Conservation (phyloP, 768 basidiomycete species). For the Suillus decipiens region DNA sequence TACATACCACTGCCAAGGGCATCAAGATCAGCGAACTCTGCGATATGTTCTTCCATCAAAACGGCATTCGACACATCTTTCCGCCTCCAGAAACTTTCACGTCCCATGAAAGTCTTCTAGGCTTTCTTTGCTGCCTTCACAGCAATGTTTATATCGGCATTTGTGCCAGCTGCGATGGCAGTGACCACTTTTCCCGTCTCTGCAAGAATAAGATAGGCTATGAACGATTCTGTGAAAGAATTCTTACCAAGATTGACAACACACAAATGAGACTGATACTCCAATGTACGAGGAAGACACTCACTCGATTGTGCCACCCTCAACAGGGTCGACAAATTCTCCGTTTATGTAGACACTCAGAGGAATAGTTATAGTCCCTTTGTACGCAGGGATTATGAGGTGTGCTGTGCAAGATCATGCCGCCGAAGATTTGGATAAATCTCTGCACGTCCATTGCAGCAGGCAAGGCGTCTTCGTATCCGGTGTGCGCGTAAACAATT, state of each 20-base stretch:
- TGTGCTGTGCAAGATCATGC: too few species aligned
- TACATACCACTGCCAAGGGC: conserved; percentile 59
- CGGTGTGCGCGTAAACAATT: too few species aligned
- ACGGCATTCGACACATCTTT: conserved; percentile 55
- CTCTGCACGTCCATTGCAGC: too few species aligned
- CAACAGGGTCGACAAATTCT: conserved; percentile 46
- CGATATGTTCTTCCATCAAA: conserved; percentile 57
- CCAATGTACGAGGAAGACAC: conserved; percentile 21
- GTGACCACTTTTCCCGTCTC: conserved; percentile 64
- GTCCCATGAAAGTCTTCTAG: conserved; percentile 62
- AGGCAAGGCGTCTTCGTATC: too few species aligned
- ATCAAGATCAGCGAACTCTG: conserved; percentile 68
- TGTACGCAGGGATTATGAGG: conserved; percentile 56
- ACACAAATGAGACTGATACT: conserved; percentile 21
- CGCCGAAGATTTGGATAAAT: too few species aligned
- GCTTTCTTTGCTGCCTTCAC: conserved; percentile 62
- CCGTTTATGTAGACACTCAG: conserved; percentile 75
- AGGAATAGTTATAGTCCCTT: conserved; percentile 52
- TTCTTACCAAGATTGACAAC: conserved; percentile 54
- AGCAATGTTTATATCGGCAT: conserved; percentile 70
- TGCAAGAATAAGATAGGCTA: conserved; percentile 28
- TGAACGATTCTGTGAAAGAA: conserved; percentile 3
- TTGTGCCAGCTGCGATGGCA: conserved; percentile 52
- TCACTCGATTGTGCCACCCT: conserved; percentile 62
- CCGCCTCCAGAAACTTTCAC: conserved; percentile 55